phyloP scores from a whole-genome alignment of 2,329 filamentous ascomycete genomes.

The Alternaria atra region DNA sequence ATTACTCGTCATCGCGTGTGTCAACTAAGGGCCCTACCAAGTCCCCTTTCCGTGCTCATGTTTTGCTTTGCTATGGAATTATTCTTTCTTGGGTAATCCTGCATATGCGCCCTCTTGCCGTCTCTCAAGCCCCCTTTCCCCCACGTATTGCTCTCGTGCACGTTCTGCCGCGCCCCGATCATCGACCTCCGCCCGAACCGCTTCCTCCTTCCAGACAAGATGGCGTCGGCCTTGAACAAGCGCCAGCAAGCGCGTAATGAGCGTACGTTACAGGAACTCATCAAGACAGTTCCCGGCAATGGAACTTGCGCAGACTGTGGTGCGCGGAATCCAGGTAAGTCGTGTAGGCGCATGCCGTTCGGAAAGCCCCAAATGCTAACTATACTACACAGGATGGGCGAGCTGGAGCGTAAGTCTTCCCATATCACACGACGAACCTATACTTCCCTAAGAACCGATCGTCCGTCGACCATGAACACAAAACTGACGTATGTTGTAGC shows the following conservation, averaged over 20 bases:
- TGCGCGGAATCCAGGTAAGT: conserved; percentile 87
- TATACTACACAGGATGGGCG: conserved; percentile 76
- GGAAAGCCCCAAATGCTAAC: conserved; percentile 38
- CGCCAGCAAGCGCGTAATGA: conserved; percentile 98
- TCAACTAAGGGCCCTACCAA: conserved; percentile 23
- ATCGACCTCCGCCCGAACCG: conserved; percentile 28
- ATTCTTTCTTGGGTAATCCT: conserved; percentile 18
- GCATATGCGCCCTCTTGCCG: conserved; percentile 21
- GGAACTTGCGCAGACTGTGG: conserved; percentile 93
- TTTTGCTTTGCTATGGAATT: conserved; percentile 26
- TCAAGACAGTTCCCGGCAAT: conserved; percentile 85
- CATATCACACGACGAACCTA: neutral
- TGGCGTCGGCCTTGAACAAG: conserved; percentile 85
- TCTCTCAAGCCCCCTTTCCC: conserved; percentile 18
- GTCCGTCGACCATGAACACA: neutral
- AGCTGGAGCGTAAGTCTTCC: conserved; percentile 83
- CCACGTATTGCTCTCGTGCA: conserved; percentile 28
- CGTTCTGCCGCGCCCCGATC: conserved; percentile 31
- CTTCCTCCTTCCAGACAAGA: conserved; percentile 50
- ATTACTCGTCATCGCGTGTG: conserved; percentile 34
- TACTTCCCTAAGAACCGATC: neutral
- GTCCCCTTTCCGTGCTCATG: conserved; percentile 27
- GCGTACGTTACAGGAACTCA: conserved; percentile 86
- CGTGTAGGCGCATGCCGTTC: conserved; percentile 13
- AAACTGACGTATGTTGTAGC: conserved; percentile 59